A percentile compares a stretch with the other conserved stretches of the same genome.
phyloP scores from a whole-genome alignment of 495 filamentous ascomycete genomes.

The Clavariopsis aquatica region DNA sequence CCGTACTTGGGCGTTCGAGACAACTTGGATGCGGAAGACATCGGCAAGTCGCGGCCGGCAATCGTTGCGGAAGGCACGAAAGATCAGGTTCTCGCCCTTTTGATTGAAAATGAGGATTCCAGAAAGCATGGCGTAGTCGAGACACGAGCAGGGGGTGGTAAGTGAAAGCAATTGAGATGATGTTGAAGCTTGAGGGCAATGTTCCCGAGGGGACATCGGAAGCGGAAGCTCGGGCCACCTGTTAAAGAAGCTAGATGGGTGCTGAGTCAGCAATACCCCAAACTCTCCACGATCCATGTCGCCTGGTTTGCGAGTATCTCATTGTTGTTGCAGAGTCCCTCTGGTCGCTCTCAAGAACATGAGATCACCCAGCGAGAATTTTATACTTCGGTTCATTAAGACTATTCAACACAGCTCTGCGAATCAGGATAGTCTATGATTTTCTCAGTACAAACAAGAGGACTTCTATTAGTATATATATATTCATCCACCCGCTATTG shows the following conservation, averaged over 20 bases:
- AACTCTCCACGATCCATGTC: no score
- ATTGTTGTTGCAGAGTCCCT: no score
- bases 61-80: conserved; percentile 96
- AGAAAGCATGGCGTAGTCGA: conserved; percentile 68
- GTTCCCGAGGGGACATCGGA: neutral
- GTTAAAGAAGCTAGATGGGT: neutral
- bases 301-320: no score
- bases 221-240: neutral
- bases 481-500: no score
- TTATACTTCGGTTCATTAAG: no score
- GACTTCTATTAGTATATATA: no score
- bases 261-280: no score
- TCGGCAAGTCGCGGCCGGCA: conserved; percentile 95
- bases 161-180: neutral
- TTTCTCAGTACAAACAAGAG: no score
- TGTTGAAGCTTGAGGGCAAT: neutral
- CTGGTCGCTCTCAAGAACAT: no score
- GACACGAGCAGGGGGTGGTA: neutral
- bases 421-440: no score
- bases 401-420: no score
- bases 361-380: no score
- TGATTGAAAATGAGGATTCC: conserved; percentile 98
- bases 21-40: conserved; percentile 99
- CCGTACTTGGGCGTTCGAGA: conserved; percentile 96
- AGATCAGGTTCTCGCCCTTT: conserved; percentile 99